Evolutionary conservation across 495 filamentous ascomycete genomes (phyloP), one percentile per base, ranked within the genome.

Genomic region (Geoglossum glabrum): DNA sequence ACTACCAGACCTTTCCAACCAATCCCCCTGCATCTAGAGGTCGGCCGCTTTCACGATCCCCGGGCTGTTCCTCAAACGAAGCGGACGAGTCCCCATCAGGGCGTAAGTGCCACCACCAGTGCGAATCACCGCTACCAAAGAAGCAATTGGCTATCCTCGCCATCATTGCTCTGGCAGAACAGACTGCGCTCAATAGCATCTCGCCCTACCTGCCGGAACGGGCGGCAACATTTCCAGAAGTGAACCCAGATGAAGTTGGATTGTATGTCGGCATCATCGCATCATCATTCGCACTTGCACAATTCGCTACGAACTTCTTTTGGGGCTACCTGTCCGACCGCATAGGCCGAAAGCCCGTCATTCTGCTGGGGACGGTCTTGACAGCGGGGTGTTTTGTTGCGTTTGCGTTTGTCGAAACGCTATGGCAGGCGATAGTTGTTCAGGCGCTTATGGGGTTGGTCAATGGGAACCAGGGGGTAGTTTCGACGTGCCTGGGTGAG

Each of bases 1-100:
- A 86, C 66, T 98, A 96, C 70, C 89, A 96, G 64, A 97, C 92
- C 51, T 97, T 98, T 65, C 87, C 88, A 28, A 95, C 87, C 0
- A 80, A 82, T 47, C 92, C 92, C 1, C 92, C 92, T 19, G 83
- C 79, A 62, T 83, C 83, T n/a, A 83, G 78, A 56, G 80, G 83
- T n/a, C 73, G 74, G 52, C 80, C 79, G 11, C 77, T 72, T 28
- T 74, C 70, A 17, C 38, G 30, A 19, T 47, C 34, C 19, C 26
- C 56, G 3, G 27, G 23, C 23, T 25, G 38, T 11, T 43, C 56
- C 11, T 45, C 30, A 7, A 21, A 23, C 23, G 36, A 31, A 17
- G 57, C 19, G 25, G 57, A 54, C 17, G 46, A 28, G 11, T 67
- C 72, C 11, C 58, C 63, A 13, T 40, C 59, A 6, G 60, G 62